Base-by-base conservation (phyloP, 179 eudicot genomes). In the Heliamphora pulchella region DNA sequence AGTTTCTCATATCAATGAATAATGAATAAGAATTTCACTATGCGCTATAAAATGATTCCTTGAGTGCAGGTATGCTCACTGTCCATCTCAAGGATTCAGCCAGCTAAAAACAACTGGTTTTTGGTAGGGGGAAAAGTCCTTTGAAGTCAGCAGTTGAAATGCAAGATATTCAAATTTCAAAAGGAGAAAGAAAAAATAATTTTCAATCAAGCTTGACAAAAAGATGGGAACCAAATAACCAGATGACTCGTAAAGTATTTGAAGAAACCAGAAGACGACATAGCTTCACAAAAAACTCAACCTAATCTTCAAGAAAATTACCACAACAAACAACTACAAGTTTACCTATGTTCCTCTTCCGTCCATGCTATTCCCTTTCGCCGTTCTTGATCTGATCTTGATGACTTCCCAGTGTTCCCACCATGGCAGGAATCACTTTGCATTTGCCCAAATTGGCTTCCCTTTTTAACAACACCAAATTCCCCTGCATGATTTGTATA, bases 301-400 rank as follows among this genome's bases (percentile, higher is more conserved):
- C 15, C 18, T 1, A 75, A 43, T 66, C 43, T 15, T 43, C 39
- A 10, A 18, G 6, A 14, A 75, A 54, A 80, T 14, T 3, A 61
- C 14, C 67, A 81, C 5, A 62, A 15, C 14, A 51, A 46, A 7
- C 5, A 43, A 54, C 10, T 62, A 13, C 8, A 41, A 80, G 4
- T 10, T 58, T 74, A 90, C 96, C 92, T 89, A 88, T 92, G 96
- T 71, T 92, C 96, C 54, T 92, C 96, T 84, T 89, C 92, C 13
- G 91, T 89, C 96, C 96, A 92, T 66, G 96, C 86, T 71, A 89
- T 89, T 74, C 94, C 96, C 80, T 82, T 92, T 31, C 88, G 82
- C 53, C 87, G 88, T 65, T 89, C 88, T 79, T 88, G 88, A 66
- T 89, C 87, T 64, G 89, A 78, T 73, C 51, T 87, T 31, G 85